Evolutionary conservation across 176 grass and related monocot species (phyloP).

Genomic region (Carex pumila): DNA sequence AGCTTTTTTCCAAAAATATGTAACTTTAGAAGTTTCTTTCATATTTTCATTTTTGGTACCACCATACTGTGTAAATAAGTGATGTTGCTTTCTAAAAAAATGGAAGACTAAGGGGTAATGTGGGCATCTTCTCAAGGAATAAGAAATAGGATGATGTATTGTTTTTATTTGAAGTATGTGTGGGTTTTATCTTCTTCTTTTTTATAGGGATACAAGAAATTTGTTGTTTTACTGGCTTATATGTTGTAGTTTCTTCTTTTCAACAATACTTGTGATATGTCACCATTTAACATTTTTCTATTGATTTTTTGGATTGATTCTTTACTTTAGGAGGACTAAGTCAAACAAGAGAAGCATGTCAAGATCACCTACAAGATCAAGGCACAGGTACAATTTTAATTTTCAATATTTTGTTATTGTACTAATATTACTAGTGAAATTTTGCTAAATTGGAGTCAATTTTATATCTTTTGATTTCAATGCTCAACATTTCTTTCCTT

Average conservation of each 20-base stretch:
- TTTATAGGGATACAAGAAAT: not conserved
- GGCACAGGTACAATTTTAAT: slow-evolving; percentile 10
- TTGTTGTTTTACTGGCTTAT: not conserved
- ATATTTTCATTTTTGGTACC: not conserved
- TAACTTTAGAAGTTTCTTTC: not conserved
- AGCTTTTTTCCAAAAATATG: not conserved
- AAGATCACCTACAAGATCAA: slow-evolving; percentile 20
- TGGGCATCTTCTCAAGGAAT: not conserved
- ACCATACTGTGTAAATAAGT: not conserved
- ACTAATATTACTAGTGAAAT: not conserved
- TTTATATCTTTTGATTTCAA: not conserved
- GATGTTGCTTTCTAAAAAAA: no score
- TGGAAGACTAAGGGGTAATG: not conserved
- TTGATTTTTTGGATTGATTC: not conserved
- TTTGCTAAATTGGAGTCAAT: not conserved
- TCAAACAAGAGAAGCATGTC: slow-evolving; percentile 15
- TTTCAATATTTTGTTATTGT: not conserved
- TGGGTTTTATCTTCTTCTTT: not conserved
- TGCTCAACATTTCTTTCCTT: not conserved
- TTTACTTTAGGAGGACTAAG: slow-evolving; percentile 1
- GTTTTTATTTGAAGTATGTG: not conserved
- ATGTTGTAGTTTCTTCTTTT: not conserved
- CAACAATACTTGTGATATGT: not conserved
- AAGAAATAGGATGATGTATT: not conserved
- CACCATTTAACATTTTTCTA: not conserved